phyloP scores from a whole-genome alignment of 2,329 filamentous ascomycete species.

The Tolypocladium pustulatum region DNA sequence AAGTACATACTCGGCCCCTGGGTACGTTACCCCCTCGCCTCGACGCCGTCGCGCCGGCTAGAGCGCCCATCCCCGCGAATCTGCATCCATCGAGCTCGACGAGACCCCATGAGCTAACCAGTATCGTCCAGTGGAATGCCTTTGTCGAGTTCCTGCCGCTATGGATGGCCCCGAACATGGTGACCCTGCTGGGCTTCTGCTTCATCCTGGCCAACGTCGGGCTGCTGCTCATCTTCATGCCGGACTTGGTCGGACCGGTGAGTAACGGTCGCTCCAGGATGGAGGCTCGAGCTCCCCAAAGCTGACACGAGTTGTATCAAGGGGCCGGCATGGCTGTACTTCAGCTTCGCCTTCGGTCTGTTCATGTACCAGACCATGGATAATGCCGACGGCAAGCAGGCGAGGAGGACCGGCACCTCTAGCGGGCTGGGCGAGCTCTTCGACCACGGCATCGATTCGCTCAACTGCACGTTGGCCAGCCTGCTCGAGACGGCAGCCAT shows the following conservation, averaged over 20 bases:
- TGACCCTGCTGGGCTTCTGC: constrained; percentile 87
- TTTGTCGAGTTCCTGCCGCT: constrained; percentile 84
- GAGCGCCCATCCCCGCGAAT: background rate
- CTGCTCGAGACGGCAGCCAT: constrained; percentile 87
- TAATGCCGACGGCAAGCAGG: constrained; percentile 97
- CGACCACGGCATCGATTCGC: constrained; percentile 95
- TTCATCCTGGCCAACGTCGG: constrained; percentile 83
- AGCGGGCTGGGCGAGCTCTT: constrained; percentile 93
- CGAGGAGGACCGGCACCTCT: constrained; percentile 85
- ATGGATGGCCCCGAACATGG: constrained; percentile 97
- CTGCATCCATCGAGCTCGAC: background rate
- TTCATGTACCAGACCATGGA: constrained; percentile 99
- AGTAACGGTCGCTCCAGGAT: constrained; percentile 19
- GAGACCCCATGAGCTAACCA: background rate
- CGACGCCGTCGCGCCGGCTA: background rate
- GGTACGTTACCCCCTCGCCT: constrained; percentile 44
- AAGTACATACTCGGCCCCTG: constrained; percentile 92
- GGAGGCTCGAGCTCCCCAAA: background rate
- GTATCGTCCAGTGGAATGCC: constrained; percentile 71
- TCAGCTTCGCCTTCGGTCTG: constrained; percentile 86
- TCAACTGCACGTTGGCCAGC: constrained; percentile 92
- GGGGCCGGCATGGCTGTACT: constrained; percentile 88
- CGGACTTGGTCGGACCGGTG: constrained; percentile 83
- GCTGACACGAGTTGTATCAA: constrained; percentile 20
- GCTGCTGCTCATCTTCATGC: constrained; percentile 66